Evolutionary conservation across 306 rosid genomes (phyloP).

Genomic region (Trifolium pratense): DNA sequence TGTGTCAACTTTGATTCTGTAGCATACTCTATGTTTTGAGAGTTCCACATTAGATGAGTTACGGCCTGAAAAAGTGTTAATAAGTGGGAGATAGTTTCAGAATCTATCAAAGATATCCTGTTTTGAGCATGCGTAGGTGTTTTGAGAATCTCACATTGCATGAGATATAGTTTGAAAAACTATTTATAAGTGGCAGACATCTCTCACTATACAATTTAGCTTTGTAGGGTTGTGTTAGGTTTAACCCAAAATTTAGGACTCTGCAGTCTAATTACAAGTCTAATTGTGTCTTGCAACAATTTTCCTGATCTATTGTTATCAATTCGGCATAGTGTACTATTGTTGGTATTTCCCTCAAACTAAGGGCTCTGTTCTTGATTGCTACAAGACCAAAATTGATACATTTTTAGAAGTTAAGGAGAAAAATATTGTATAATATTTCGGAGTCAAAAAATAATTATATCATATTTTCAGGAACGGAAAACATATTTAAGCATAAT

Average conservation of each 20-base stretch:
- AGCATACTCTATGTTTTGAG: background rate
- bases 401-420: background rate
- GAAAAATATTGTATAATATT: background rate
- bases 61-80: background rate
- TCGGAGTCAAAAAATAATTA: background rate
- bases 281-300: background rate
- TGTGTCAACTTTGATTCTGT: background rate
- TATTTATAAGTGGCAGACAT: background rate
- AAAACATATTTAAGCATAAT: background rate
- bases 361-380: background rate
- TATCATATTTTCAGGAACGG: background rate
- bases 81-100: background rate
- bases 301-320: background rate
- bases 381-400: background rate
- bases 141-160: background rate
- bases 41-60: background rate
- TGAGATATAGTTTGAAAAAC: background rate
- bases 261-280: background rate
- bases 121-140: background rate
- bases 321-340: background rate
- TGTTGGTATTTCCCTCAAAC: background rate
- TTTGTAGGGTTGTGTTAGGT: background rate
- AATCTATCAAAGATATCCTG: no score
- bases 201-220: background rate
- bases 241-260: background rate